phyloP scores from a whole-genome alignment of 345 rosid genomes.

The Eutrema yunnanense region DNA sequence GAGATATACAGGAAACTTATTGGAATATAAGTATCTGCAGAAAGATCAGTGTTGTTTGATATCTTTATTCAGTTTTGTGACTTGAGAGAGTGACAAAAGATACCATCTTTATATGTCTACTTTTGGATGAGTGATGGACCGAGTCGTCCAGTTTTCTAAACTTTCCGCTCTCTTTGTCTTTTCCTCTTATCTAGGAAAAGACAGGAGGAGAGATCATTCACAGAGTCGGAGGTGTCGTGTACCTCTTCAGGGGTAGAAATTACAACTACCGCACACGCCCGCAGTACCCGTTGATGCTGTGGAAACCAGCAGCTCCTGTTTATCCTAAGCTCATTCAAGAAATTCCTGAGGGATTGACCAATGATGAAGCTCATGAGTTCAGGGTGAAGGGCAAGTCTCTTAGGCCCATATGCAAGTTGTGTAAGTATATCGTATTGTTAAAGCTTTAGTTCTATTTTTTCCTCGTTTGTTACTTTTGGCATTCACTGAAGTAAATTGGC shows the following conservation, averaged over 20 bases:
- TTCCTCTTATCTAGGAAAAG: conserved; percentile 45
- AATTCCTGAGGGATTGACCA: conserved; percentile 79
- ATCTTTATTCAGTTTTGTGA: background rate
- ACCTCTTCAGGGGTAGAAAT: conserved; percentile 89
- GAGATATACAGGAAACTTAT: background rate
- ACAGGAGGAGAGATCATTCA: conserved; percentile 80
- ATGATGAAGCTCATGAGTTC: conserved; percentile 59
- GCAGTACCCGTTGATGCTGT: conserved; percentile 76
- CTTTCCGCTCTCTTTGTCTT: background rate
- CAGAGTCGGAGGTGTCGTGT: conserved; percentile 72
- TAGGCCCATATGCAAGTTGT: conserved; percentile 75
- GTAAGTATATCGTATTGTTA: conserved; percentile 29
- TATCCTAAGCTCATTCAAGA: conserved; percentile 93
- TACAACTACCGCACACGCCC: conserved; percentile 77
- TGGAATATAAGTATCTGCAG: background rate
- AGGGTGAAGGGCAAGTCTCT: conserved; percentile 68
- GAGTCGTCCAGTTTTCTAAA: background rate
- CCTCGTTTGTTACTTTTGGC: background rate
- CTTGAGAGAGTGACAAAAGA: conserved; percentile 1
- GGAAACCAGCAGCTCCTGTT: conserved; percentile 98
- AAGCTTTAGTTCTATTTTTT: background rate
- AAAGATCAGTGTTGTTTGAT: background rate
- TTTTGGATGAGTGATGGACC: background rate
- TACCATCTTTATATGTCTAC: background rate
- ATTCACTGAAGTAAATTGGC: background rate